Percentiles rank a stretch among this genome's conserved stretches.
Conservation (phyloP, 768 basidiomycete genomes). For the Suillus subaureus region DNA sequence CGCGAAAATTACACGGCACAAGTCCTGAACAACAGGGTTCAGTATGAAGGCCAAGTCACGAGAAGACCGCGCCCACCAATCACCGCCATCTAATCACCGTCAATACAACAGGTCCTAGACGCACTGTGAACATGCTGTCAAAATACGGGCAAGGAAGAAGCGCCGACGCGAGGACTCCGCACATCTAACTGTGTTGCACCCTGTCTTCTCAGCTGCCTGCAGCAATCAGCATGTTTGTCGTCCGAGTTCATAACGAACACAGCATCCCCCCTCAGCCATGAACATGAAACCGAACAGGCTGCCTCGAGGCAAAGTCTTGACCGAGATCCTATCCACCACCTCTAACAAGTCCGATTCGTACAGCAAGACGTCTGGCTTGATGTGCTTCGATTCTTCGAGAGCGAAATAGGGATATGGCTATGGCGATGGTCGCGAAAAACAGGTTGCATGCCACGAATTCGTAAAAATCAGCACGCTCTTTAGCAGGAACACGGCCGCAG, state of each 20-base stretch:
- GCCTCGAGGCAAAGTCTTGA: not conserved
- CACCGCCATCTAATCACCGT: not conserved
- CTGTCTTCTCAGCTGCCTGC: constrained; percentile 1
- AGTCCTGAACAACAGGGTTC: not conserved
- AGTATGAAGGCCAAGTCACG: not conserved
- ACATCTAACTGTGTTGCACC: not conserved
- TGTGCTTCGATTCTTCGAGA: constrained; percentile 67
- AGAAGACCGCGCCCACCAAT: constrained; percentile 4
- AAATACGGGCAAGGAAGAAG: not conserved
- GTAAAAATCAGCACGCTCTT: constrained; percentile 85
- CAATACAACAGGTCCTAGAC: not conserved
- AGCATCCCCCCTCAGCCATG: not conserved
- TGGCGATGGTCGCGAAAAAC: constrained; percentile 64
- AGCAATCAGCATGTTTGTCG: not conserved
- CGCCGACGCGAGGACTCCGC: not conserved
- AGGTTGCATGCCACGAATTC: constrained; percentile 90
- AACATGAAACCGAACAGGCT: not conserved
- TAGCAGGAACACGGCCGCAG: constrained; percentile 81
- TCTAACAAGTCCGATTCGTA: constrained; percentile 75
- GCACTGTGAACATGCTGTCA: not conserved
- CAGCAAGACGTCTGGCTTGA: constrained; percentile 83
- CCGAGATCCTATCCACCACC: constrained; percentile 20
- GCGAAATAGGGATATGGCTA: constrained; percentile 68
- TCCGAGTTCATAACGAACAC: not conserved
- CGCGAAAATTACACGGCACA: not conserved